phyloP scores from a whole-genome alignment of 2,329 filamentous ascomycete genomes.

The Alternaria consortialis region DNA sequence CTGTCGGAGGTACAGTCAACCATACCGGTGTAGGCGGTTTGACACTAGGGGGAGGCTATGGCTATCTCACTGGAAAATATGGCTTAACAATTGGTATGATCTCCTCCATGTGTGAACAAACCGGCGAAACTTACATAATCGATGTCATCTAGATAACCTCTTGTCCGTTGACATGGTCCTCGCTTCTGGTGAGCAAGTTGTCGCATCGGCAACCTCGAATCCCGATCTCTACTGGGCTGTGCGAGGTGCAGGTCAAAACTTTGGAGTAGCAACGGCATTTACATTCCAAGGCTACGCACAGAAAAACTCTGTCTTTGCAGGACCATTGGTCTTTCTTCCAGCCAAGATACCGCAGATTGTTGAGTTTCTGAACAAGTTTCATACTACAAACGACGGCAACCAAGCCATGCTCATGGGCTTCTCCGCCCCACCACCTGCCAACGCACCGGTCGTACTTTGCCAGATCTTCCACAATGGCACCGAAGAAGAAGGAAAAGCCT shows the following conservation, averaged over 20 bases:
- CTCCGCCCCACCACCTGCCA: slow-evolving; percentile 38
- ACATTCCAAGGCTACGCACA: slow-evolving; percentile 48
- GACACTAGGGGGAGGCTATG: slow-evolving; percentile 64
- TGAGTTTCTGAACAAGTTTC: slow-evolving; percentile 42
- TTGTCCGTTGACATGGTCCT: slow-evolving; percentile 45
- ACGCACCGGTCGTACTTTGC: slow-evolving; percentile 40
- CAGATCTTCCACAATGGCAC: slow-evolving; percentile 50
- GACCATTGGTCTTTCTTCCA: slow-evolving; percentile 49
- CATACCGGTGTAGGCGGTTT: slow-evolving; percentile 70
- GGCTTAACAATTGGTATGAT: slow-evolving; percentile 63
- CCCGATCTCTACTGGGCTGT: slow-evolving; percentile 53
- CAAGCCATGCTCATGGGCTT: slow-evolving; percentile 41
- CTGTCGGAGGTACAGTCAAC: slow-evolving; percentile 69
- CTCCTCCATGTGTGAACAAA: not conserved
- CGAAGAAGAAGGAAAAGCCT: slow-evolving; percentile 36
- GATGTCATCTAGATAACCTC: slow-evolving; percentile 47
- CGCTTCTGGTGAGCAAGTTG: slow-evolving; percentile 47
- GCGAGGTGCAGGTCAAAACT: slow-evolving; percentile 50
- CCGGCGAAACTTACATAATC: not conserved
- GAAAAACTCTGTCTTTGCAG: slow-evolving; percentile 44
- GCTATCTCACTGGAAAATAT: slow-evolving; percentile 63
- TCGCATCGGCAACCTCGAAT: slow-evolving; percentile 37
- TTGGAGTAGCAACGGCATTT: slow-evolving; percentile 55
- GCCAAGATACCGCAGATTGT: slow-evolving; percentile 40
- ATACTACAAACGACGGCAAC: slow-evolving; percentile 39